Evolutionary conservation across 805 yeast species (phyloP), one percentile per base, ranked within the genome.

Genomic region (Kockiozyma suomiensis): DNA sequence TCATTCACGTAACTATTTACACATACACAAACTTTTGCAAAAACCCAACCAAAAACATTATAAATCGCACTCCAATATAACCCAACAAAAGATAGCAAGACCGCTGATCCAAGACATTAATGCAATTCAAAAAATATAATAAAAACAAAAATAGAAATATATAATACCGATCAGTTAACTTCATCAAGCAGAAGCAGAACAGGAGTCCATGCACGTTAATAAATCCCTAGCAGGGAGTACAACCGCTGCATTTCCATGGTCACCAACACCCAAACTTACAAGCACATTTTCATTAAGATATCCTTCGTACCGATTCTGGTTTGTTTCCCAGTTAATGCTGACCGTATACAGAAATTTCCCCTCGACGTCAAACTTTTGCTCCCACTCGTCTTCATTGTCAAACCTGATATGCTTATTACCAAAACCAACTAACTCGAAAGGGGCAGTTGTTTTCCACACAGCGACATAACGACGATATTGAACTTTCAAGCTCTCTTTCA

Each of bases 321-420:
- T 61, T 25, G 30, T 52, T 42, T 62, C 66, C 66, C 66, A 62
- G 10, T 65, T 56, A 19, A 62, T 28, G 46, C 56, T 46, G 47
- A 62, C 66, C 8, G 66, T 62, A 47, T 62, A 62, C 32, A 62
- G 25, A 37, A 62, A 62, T 40, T 60, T 62, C 7, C 66, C 66
- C 26, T 62, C 66, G 41, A 62, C 61, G 38, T 62, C 65, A 32
- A 21, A 62, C 23, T 55, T 56, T 7, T 58, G 51, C 42, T 62
- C 66, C 61, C 60, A 60, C 25, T 55, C 65, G 43, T 62, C 66
- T 43, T 62, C 66, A 43, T 62, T 60, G 37, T 62, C 58, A 45
- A 62, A 61, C 10, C 66, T 41, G 38, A 62, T 46, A 15, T 45
- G 59, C 33, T 43, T 54, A 6, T 23, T 12, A 12, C 50, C 43